Conservation (phyloP, 116 monocot genomes). For the Dioscorea cayenensis region DNA sequence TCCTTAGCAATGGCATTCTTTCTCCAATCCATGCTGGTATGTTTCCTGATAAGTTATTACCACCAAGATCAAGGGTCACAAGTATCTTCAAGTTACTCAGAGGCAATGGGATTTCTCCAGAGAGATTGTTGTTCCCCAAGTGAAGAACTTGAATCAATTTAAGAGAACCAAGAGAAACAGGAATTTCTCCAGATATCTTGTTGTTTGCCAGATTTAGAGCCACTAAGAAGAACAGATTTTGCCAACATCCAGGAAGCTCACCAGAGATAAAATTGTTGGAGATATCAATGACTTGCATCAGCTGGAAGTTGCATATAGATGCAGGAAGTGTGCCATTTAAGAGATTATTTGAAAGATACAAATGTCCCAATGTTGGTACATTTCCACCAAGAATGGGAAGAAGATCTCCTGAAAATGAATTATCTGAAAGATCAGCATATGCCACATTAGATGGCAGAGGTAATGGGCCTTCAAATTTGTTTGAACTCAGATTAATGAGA, state of each 20-base stretch:
- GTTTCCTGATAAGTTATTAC: slow-evolving; percentile 11
- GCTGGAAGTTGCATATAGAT: slow-evolving; percentile 10
- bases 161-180: not conserved
- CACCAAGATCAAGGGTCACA: slow-evolving; percentile 7
- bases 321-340: slow-evolving; percentile 16
- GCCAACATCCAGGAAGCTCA: slow-evolving; percentile 11
- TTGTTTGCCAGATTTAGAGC: slow-evolving; percentile 17
- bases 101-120: slow-evolving; percentile 9
- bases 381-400: not conserved
- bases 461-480: not conserved
- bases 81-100: not conserved
- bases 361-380: not conserved
- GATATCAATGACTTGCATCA: slow-evolving; percentile 6
- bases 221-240: slow-evolving; percentile 13
- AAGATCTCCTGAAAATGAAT: not conserved
- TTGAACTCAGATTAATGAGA: not conserved
- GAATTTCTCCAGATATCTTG: slow-evolving; percentile 21
- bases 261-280: slow-evolving; percentile 18
- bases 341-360: not conserved
- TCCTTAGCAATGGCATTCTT: not conserved
- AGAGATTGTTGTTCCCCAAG: slow-evolving; percentile 12
- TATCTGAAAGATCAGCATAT: not conserved
- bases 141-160: not conserved
- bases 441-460: not conserved
- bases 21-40: slow-evolving; percentile 18